Percentiles rank a stretch among this genome's conserved stretches.
Evolutionary conservation across 176 grass and related monocot species (phyloP).

Genomic region (Musa beccarii): DNA sequence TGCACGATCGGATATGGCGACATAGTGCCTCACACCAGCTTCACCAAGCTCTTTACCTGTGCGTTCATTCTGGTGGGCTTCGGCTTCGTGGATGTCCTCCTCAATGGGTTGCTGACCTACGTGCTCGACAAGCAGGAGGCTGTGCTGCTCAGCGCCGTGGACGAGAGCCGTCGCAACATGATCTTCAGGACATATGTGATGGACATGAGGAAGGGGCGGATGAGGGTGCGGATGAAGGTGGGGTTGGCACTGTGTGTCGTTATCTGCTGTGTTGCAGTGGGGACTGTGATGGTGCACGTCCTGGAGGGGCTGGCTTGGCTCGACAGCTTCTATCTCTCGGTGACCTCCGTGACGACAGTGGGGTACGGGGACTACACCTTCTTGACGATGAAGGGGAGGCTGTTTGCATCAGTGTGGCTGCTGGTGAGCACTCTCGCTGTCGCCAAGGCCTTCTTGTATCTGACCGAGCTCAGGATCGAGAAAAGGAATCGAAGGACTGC

Average conservation of each 20-base stretch:
- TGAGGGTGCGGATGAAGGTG: conserved; percentile 12
- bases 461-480: conserved; percentile 10
- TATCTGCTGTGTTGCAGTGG: neutral
- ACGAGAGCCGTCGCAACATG: neutral
- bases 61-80: neutral
- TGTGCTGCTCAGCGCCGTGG: neutral
- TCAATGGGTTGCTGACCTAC: neutral
- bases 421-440: conserved; percentile 4
- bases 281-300: neutral
- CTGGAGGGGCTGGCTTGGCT: conserved; percentile 2
- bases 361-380: conserved; percentile 15
- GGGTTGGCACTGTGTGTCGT: neutral
- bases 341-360: conserved; percentile 15
- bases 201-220: conserved; percentile 4
- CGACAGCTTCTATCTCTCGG: conserved; percentile 2
- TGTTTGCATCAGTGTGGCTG: conserved; percentile 5
- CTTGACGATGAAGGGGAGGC: neutral
- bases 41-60: neutral
- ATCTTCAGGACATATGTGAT: neutral
- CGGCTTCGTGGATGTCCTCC: conserved; percentile 2
- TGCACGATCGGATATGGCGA: neutral
- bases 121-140: conserved; percentile 7
- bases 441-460: conserved; percentile 1
- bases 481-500: conserved; percentile 3
- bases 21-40: neutral